Evolutionary conservation across 345 rosid species (phyloP), one percentile per base, ranked within the genome.

Genomic region (Streptanthus diversifolius): DNA sequence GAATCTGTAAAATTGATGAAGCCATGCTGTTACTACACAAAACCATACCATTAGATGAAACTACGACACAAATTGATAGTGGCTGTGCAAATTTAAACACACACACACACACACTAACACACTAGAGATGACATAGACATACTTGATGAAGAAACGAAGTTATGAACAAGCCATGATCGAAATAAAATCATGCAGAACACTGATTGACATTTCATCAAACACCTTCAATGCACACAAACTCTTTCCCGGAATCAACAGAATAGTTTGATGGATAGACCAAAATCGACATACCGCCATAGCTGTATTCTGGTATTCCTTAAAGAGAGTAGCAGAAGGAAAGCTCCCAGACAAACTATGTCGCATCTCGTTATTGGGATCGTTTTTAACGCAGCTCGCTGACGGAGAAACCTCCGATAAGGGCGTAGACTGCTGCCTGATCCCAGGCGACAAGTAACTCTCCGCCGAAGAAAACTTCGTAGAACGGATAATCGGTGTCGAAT

Each of bases 281-380:
- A 33, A 37, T 18, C 10, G 19, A 68, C 57, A n/a, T 84, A 91
- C 97, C 89, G 85, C 93, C 90, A 89, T 85, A 24, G 99, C 97
- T 44, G 96, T 82, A 39, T 90, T 87, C 79, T 91, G 99, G 36
- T 82, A 91, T 52, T 95, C 95, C 80, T 91, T 95, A 77, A 95
- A 91, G 64, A 95, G 78, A 27, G 87, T 81, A 77, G 89, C 96
- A 1, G 99, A 81, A 35, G 96, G 99, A 77, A 95, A 91, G 75
- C 74, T 90, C 70, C 88, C 90, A 3, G 80, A 77, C 80, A 95
- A 83, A 77, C 97, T 83, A 68, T 89, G 99, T 73, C 80, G 77
- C 88, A 62, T 64, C 65, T 75, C 78, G 59, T 77, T 88, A 49
- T 67, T 83, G 64, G 72, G 77, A 32, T 86, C 91, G 58, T 63